A percentile compares a stretch with the other conserved stretches of the same genome.
These are phyloP conservation scores for Podosphaera xanthii DNA, from an alignment of 2,329 filamentous ascomycete genomes.

Conservation along the genomic window DNA sequence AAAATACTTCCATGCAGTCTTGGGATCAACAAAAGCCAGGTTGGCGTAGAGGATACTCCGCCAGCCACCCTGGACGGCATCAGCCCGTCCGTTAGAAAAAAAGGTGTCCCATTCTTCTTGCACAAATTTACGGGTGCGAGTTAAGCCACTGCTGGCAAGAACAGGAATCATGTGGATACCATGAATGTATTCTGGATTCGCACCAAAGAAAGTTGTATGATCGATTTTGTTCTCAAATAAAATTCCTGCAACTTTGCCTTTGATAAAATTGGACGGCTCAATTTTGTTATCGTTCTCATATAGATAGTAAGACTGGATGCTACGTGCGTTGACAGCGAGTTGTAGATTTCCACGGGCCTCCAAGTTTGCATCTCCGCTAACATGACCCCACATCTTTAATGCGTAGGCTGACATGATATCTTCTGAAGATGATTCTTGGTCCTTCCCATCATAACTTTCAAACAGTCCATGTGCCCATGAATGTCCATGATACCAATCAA, in stretches of 20 bases:
- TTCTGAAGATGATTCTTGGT: constrained; percentile 75
- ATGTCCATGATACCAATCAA: constrained; percentile 90
- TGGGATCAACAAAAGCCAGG: constrained; percentile 52
- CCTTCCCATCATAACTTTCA: constrained; percentile 49
- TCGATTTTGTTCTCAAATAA: constrained; percentile 92
- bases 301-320: constrained; percentile 62
- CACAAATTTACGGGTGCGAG: constrained; percentile 47
- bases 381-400: constrained; percentile 80
- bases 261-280: constrained; percentile 55
- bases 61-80: constrained; percentile 54
- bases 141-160: constrained; percentile 32
- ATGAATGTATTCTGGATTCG: constrained; percentile 46
- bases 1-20: constrained; percentile 54
- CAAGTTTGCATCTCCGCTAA: constrained; percentile 53
- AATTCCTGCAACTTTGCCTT: constrained; percentile 50
- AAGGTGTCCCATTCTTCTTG: constrained; percentile 61
- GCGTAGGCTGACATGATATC: constrained; percentile 67
- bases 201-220: constrained; percentile 75
- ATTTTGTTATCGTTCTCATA: constrained; percentile 45
- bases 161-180: constrained; percentile 19
- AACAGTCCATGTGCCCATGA: constrained; percentile 73
- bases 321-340: constrained; percentile 53
- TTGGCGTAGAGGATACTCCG: constrained; percentile 68
- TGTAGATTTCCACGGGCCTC: constrained; percentile 60
- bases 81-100: constrained; percentile 45